phyloP scores from a whole-genome alignment of 192 early-diverging fungal genomes.

The Spinellus fusiger region DNA sequence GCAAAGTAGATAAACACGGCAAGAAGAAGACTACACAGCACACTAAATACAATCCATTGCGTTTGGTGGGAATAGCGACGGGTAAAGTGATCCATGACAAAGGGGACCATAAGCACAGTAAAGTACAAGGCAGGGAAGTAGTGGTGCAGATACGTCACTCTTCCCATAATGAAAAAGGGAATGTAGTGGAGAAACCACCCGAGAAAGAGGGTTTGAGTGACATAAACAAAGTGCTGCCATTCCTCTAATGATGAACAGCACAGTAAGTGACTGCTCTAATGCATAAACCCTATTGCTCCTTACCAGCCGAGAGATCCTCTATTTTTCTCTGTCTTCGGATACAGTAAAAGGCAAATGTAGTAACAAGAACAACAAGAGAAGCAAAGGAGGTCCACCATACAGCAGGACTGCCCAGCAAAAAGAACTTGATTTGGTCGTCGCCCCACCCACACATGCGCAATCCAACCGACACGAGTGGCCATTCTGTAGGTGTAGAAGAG shows the following conservation, averaged over 20 bases:
- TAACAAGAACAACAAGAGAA: conserved; percentile 39
- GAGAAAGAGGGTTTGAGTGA: conserved; percentile 61
- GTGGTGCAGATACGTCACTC: conserved; percentile 94
- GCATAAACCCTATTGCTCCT: conserved; percentile 11
- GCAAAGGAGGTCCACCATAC: conserved; percentile 79
- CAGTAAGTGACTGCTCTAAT: background rate
- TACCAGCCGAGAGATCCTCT: conserved; percentile 41
- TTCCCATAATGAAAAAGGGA: conserved; percentile 94
- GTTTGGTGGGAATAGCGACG: conserved; percentile 9
- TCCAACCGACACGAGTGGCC: conserved; percentile 84
- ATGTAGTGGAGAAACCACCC: conserved; percentile 94
- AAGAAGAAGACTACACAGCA: conserved; percentile 35
- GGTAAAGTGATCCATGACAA: conserved; percentile 71
- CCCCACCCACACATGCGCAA: conserved; percentile 93
- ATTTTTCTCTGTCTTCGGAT: conserved; percentile 62
- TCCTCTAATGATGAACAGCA: conserved; percentile 19
- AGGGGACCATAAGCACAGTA: conserved; percentile 74
- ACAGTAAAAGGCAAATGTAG: conserved; percentile 32
- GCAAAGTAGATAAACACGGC: conserved; percentile 69
- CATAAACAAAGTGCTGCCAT: conserved; percentile 71
- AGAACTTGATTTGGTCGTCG: conserved; percentile 81
- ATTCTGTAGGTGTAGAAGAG: conserved; percentile 80
- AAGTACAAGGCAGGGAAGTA: conserved; percentile 97
- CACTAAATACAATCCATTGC: conserved; percentile 32
- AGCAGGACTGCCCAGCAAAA: conserved; percentile 87